A percentile compares a stretch with the other conserved stretches of the same genome.
Evolutionary conservation across 306 rosid genomes (phyloP).

Genomic region (Citrullus amarus): DNA sequence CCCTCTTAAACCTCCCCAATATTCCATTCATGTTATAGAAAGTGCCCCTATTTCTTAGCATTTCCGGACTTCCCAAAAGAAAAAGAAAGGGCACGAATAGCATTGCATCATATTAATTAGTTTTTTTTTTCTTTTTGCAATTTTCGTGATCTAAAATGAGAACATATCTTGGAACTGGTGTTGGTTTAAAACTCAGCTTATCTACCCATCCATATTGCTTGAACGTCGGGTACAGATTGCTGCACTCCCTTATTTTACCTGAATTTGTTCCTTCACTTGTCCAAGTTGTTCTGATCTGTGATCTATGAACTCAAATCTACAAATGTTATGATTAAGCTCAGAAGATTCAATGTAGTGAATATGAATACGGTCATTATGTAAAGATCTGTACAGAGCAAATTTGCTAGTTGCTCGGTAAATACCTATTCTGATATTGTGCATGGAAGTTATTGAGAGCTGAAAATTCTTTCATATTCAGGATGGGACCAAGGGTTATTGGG

Average conservation of each 20-base stretch:
- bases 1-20: not conserved
- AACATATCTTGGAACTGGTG: not conserved
- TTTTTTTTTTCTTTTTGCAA: no score
- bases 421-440: not conserved
- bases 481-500: slow-evolving; percentile 98
- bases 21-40: not conserved
- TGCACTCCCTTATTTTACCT: not conserved
- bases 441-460: not conserved
- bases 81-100: not conserved
- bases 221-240: not conserved
- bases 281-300: not conserved
- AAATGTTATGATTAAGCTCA: not conserved
- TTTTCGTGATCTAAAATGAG: not conserved
- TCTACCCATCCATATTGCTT: not conserved
- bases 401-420: not conserved
- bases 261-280: not conserved
- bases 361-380: not conserved
- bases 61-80: not conserved
- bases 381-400: not conserved
- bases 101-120: not conserved
- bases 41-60: not conserved
- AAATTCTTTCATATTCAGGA: slow-evolving; percentile 34
- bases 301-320: not conserved
- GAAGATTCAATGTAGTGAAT: not conserved
- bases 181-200: not conserved